Conservation (phyloP, 208 protist genomes). For the Hexamita inflata region DNA sequence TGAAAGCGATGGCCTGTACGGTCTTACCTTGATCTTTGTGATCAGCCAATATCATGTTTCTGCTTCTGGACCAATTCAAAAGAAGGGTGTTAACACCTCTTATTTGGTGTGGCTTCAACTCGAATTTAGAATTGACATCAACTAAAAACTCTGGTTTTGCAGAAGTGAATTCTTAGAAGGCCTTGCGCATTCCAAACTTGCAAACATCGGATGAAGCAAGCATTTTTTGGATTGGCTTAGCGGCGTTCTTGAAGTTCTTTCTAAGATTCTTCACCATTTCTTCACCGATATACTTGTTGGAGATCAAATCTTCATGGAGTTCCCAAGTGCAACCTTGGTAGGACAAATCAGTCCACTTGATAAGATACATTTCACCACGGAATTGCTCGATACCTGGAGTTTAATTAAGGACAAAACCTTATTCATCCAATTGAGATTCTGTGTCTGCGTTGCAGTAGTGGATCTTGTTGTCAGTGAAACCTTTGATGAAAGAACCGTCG, state of each 20-base stretch:
- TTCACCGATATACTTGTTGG: neutral
- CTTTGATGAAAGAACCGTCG: neutral
- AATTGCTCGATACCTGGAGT: neutral
- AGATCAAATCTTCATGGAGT: slow-evolving; percentile 11
- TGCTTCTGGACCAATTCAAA: neutral
- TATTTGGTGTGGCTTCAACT: slow-evolving; percentile 34
- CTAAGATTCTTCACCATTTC: neutral
- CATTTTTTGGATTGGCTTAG: neutral
- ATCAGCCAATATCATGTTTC: slow-evolving; percentile 37
- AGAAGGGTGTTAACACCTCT: slow-evolving; percentile 28
- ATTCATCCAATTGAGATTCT: neutral
- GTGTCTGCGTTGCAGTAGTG: slow-evolving; percentile 18
- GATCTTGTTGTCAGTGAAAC: neutral
- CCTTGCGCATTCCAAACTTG: too few species aligned
- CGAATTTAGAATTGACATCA: neutral
- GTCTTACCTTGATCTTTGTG: slow-evolving; percentile 45
- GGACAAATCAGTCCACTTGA: neutral
- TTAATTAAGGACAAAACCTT: too few species aligned
- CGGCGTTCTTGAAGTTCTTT: neutral
- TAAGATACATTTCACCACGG: neutral
- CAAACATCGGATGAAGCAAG: neutral
- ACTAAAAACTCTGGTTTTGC: neutral
- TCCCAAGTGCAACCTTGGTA: neutral
- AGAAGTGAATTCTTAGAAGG: neutral
- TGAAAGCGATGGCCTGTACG: slow-evolving; percentile 34